Conservation (phyloP, 192 early-diverging fungal genomes). For the Pilaira anomala region DNA sequence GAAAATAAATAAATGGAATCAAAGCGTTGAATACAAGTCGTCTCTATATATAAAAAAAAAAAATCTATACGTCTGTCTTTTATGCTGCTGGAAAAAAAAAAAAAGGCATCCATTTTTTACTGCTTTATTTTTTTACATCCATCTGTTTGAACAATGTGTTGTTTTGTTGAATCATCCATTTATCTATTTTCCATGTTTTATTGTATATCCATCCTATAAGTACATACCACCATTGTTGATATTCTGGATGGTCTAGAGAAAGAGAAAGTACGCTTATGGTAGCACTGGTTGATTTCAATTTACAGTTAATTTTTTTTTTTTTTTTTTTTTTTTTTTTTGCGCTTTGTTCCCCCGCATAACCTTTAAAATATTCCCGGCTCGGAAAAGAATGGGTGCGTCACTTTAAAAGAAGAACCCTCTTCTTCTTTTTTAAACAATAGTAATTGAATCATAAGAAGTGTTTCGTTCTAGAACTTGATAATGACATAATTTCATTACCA, state of each 20-base stretch:
- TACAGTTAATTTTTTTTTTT: neutral
- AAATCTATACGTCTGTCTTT: too few relatives aligned
- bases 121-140: neutral
- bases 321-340: too few relatives aligned
- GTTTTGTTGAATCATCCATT: constrained; percentile 7
- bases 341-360: too few relatives aligned
- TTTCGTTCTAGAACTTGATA: too few relatives aligned
- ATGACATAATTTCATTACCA: too few relatives aligned
- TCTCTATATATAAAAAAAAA: too few relatives aligned
- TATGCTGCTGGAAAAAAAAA: constrained; percentile 1
- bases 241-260: constrained; percentile 25
- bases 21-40: too few relatives aligned
- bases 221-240: constrained; percentile 37
- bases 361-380: neutral
- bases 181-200: neutral
- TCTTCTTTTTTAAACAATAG: too few relatives aligned
- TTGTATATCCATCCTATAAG: neutral
- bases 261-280: constrained; percentile 11
- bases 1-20: too few relatives aligned
- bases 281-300: neutral
- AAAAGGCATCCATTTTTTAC: neutral
- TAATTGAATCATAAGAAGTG: too few relatives aligned
- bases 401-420: neutral
- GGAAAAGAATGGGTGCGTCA: neutral
- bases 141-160: neutral